Evolutionary conservation across 2,329 filamentous ascomycete species (phyloP), one percentile per base, ranked within the genome.

Genomic region (Venturiaceae sp.): DNA sequence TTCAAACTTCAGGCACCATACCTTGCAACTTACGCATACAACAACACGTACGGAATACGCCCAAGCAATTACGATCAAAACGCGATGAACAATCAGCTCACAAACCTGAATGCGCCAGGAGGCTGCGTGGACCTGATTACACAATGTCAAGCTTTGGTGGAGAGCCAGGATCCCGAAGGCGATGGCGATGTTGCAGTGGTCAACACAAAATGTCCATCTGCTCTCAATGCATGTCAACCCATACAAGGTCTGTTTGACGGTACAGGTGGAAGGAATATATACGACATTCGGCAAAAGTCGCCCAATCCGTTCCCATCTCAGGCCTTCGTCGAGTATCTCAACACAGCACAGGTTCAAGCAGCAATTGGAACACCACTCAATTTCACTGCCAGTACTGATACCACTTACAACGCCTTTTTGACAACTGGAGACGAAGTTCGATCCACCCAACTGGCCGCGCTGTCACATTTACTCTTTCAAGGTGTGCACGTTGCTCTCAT

Each of bases 1-100:
- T 77, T 81, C 63, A 68, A 83, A 32, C 75, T 83, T 1, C 84
- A 90, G 70, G 74, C 75, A 3, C 79, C 80, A 2, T 81, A 72
- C 63, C 83, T 81, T 62, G 77, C 82, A 1, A 66, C 70, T 7
- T 85, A 85, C 67, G 80, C 81, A 9, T 76, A 77, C 59, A 81
- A 83, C 66, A 88, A 88, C 66, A 83, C 84, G 0, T 91, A 88
- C 66, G 82, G 78, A 8, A 78, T 87, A 59, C 66, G 81, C 62
- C 44, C 44, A n/a, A n/a, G 2, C 44, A 75, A 80, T 2, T 78
- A 88, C 62, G 76, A 77, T 50, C 72, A 79, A 6, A 76, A 77
- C 1, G 74, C 78, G 53, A 77, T 80, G 53, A 66, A 76, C 46
- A 74, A 77, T 44, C 69, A 74, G 28, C 69, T 77, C 33, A 72